These are phyloP conservation scores for Syncephalastrum monosporum DNA, from an alignment of 371 early-diverging fungal species.

Conservation along the genomic window DNA sequence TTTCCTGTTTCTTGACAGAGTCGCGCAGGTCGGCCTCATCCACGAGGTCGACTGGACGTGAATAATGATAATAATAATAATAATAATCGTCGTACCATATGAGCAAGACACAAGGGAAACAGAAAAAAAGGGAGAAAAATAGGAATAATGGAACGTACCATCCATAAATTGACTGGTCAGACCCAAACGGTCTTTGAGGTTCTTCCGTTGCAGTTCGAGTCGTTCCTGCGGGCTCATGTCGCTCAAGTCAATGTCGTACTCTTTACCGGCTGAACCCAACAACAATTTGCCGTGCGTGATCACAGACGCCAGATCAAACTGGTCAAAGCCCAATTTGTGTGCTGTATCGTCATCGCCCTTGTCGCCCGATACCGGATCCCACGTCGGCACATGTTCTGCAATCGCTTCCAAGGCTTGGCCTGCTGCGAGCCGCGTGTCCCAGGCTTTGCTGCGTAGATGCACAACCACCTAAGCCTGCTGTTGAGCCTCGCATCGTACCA, in stretches of 20 bases:
- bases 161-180: conserved; percentile 87
- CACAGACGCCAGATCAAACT: conserved; percentile 83
- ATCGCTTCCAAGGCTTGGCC: conserved; percentile 91
- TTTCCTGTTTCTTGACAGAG: conserved; percentile 14
- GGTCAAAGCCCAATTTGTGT: conserved; percentile 68
- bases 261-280: conserved; percentile 85
- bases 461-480: conserved; percentile 63
- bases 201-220: conserved; percentile 77
- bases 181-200: conserved; percentile 86
- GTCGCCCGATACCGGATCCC: conserved; percentile 62
- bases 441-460: conserved; percentile 82
- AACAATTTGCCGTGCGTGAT: conserved; percentile 80
- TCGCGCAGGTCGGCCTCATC: conserved; percentile 61
- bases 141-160: conserved; percentile 45
- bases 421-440: conserved; percentile 97
- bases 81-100: no score
- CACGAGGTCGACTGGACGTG: conserved; percentile 66
- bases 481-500: not conserved
- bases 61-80: not conserved
- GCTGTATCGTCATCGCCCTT: conserved; percentile 23
- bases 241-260: conserved; percentile 84
- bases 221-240: conserved; percentile 87
- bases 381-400: conserved; percentile 80
- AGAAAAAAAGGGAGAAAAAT: not conserved
- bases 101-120: no score